These are phyloP conservation scores for Daldinia childiae DNA, from an alignment of 495 filamentous ascomycete genomes.

Conservation along the genomic window DNA sequence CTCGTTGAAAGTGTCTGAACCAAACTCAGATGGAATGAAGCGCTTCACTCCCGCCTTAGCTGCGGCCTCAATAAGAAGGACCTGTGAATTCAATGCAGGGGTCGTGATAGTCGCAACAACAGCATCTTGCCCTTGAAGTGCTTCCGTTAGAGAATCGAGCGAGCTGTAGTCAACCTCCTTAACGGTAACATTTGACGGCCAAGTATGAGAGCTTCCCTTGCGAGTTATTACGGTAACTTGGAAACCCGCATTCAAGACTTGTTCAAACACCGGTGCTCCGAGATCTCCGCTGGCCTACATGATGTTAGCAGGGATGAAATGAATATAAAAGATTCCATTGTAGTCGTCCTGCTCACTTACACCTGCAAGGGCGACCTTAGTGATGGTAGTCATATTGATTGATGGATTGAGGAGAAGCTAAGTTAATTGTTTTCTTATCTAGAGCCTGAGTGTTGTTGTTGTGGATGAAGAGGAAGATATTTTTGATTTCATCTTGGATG, in stretches of 20 bases:
- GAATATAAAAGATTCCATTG: background rate
- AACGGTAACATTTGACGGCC: slow-evolving; percentile 50
- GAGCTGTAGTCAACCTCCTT: slow-evolving; percentile 60
- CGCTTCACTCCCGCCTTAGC: slow-evolving; percentile 59
- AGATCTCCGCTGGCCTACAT: slow-evolving; percentile 57
- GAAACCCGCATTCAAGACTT: slow-evolving; percentile 58
- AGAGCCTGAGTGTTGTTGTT: background rate
- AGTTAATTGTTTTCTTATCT: background rate
- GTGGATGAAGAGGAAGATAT: background rate
- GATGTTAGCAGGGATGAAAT: background rate
- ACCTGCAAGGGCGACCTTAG: slow-evolving; percentile 54
- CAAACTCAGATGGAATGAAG: slow-evolving; percentile 66
- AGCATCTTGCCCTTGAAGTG: slow-evolving; percentile 59
- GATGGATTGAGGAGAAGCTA: background rate
- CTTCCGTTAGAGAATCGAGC: slow-evolving; percentile 53
- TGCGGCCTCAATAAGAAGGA: slow-evolving; percentile 60
- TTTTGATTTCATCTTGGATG: background rate
- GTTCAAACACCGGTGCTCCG: slow-evolving; percentile 59
- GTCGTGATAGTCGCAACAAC: slow-evolving; percentile 51
- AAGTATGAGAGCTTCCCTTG: slow-evolving; percentile 41
- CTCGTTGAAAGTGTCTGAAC: slow-evolving; percentile 53
- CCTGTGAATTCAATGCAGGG: slow-evolving; percentile 44
- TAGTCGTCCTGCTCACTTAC: slow-evolving; percentile 35
- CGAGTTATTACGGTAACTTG: slow-evolving; percentile 64
- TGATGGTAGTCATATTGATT: slow-evolving; percentile 51